phyloP scores from a whole-genome alignment of 345 rosid species.

The Salix suchowensis region DNA sequence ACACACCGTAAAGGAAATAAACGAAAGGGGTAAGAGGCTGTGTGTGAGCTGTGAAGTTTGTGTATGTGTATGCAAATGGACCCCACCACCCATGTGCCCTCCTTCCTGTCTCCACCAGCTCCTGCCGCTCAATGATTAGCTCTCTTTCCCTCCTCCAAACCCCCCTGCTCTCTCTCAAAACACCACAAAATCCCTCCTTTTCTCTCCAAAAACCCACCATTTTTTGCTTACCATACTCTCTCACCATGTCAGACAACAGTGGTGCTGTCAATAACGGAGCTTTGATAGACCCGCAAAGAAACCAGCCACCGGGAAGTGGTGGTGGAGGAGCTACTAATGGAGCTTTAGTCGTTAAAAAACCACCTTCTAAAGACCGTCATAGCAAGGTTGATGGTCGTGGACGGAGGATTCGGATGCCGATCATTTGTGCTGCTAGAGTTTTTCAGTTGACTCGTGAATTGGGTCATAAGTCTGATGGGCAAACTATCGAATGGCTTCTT shows the following conservation, averaged over 20 bases:
- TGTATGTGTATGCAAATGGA: conserved; percentile 23
- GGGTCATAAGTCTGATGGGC: conserved; percentile 98
- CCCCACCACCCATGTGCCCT: conserved; percentile 98
- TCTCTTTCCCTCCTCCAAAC: conserved; percentile 17
- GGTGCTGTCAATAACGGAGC: conserved; percentile 39
- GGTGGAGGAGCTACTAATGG: conserved; percentile 29
- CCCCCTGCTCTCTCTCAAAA: neutral
- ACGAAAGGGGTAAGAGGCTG: neutral
- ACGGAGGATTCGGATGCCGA: conserved; percentile 94
- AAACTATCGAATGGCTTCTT: conserved; percentile 98
- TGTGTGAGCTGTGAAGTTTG: conserved; percentile 11
- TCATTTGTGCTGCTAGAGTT: conserved; percentile 99
- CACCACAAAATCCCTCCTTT: no score
- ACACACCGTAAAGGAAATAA: neutral
- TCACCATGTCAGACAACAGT: conserved; percentile 54
- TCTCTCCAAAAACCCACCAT: neutral
- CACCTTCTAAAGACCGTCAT: conserved; percentile 94
- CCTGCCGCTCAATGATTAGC: conserved; percentile 95
- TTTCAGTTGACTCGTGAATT: conserved; percentile 94
- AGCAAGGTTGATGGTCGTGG: conserved; percentile 98
- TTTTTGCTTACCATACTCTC: neutral
- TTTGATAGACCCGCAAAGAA: conserved; percentile 47
- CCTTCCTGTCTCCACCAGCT: conserved; percentile 99
- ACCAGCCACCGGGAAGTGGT: conserved; percentile 16
- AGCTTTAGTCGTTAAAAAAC: conserved; percentile 60